phyloP scores from a whole-genome alignment of 2,329 filamentous ascomycete genomes.

The Phaeoacremonium minimum region DNA sequence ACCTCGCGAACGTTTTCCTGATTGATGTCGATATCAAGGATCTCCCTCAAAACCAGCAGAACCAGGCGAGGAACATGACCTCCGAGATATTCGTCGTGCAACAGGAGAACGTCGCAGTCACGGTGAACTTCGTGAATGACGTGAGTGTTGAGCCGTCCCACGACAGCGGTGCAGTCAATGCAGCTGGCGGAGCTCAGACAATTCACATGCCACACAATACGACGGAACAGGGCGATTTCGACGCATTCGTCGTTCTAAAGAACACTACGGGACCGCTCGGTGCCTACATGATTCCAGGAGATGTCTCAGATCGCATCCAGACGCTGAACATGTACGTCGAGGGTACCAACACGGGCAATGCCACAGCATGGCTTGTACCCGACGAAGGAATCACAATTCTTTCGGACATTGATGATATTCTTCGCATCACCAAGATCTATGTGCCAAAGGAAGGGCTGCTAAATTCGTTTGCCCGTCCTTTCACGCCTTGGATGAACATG shows the following conservation, averaged over 20 bases:
- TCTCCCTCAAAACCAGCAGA: constrained; percentile 54
- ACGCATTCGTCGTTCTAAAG: constrained; percentile 61
- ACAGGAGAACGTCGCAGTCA: constrained; percentile 59
- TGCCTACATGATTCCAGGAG: constrained; percentile 54
- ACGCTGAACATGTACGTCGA: constrained; percentile 64
- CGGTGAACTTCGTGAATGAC: constrained; percentile 50
- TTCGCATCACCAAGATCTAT: constrained; percentile 79
- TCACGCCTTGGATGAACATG: constrained; percentile 74
- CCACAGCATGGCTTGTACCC: constrained; percentile 73
- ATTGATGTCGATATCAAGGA: constrained; percentile 58
- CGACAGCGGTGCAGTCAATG: constrained; percentile 46
- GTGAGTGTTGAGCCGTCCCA: constrained; percentile 45
- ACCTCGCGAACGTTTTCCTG: constrained; percentile 67
- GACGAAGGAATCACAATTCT: constrained; percentile 66
- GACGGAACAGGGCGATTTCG: constrained; percentile 67
- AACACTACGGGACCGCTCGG: constrained; percentile 47
- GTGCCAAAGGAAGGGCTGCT: constrained; percentile 68
- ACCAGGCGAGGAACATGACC: constrained; percentile 70
- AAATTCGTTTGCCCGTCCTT: constrained; percentile 71
- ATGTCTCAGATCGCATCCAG: constrained; percentile 61
- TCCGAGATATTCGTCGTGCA: constrained; percentile 72
- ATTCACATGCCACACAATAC: constrained; percentile 62
- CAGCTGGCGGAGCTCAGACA: constrained; percentile 57
- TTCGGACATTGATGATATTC: constrained; percentile 76
- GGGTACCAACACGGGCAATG: constrained; percentile 63